phyloP scores from a whole-genome alignment of 2,329 filamentous ascomycete species.

The Apiospora saccharicola region DNA sequence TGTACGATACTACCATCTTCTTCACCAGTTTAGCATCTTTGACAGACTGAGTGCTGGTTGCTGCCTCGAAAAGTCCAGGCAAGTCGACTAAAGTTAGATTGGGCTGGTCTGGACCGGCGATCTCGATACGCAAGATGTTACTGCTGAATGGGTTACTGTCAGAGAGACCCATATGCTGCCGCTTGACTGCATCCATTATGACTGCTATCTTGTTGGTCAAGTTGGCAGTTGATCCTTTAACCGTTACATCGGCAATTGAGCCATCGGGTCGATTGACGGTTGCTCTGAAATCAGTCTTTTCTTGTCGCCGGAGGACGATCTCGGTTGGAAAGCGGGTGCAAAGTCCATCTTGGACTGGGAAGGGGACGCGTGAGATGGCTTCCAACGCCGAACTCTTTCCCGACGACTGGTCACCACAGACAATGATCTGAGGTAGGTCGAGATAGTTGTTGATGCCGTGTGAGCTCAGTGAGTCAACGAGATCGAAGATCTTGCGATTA shows the following conservation, averaged over 20 bases:
- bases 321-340: conserved; percentile 4
- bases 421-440: conserved; percentile 49
- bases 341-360: conserved; percentile 48
- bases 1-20: conserved; percentile 59
- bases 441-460: conserved; percentile 45
- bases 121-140: conserved; percentile 55
- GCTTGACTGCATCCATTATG: neutral
- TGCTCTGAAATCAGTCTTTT: neutral
- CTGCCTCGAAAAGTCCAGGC: conserved; percentile 57
- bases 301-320: neutral
- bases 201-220: neutral
- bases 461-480: conserved; percentile 38
- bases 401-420: conserved; percentile 61
- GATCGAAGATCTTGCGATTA: neutral
- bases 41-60: conserved; percentile 50
- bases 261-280: neutral
- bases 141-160: conserved; percentile 46
- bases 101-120: conserved; percentile 52
- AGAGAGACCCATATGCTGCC: neutral
- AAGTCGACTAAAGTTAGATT: conserved; percentile 66
- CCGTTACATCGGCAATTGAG: too few relatives aligned
- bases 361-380: conserved; percentile 60
- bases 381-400: conserved; percentile 66
- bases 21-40: conserved; percentile 53
- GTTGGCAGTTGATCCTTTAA: too few relatives aligned